Evolutionary conservation across 129 eudicot species (phyloP).

Genomic region (Mikania micrantha): DNA sequence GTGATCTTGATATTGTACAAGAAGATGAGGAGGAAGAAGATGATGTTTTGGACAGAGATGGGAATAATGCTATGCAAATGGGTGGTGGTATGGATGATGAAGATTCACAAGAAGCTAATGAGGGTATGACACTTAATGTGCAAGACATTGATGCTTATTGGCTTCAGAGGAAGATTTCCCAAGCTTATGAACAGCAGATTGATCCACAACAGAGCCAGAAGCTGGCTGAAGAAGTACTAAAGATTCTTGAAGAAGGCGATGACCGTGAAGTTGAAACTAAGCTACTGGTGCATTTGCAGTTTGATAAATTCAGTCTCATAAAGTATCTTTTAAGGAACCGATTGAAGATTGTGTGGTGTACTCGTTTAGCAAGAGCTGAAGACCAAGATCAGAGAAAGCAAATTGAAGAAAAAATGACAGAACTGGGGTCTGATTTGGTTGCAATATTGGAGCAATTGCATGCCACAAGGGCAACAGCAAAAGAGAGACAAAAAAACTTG

Average conservation of each 20-base stretch:
- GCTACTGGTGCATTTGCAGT: conserved; percentile 69
- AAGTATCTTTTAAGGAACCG: conserved; percentile 71
- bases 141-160: conserved; percentile 96
- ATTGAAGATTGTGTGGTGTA: conserved; percentile 92
- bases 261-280: conserved; percentile 80
- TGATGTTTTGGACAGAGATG: conserved; percentile 50
- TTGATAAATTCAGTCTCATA: conserved; percentile 69
- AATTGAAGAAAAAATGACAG: conserved; percentile 81
- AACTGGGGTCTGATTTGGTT: conserved; percentile 57
- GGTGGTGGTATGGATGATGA: conserved; percentile 94
- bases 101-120: conserved; percentile 60
- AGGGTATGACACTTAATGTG: conserved; percentile 86
- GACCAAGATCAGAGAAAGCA: conserved; percentile 78
- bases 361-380: conserved; percentile 92
- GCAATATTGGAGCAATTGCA: conserved; percentile 87
- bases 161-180: conserved; percentile 95
- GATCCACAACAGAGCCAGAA: conserved; percentile 94
- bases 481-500: conserved; percentile 88
- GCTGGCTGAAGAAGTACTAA: conserved; percentile 89
- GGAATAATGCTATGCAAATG: conserved; percentile 88
- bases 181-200: conserved; percentile 87
- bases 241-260: conserved; percentile 86
- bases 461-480: conserved; percentile 91
- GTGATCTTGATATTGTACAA: conserved; percentile 73
- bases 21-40: conserved; percentile 90